These are phyloP conservation scores for Sarocladiaceae sp. DNA, from an alignment of 2,329 filamentous ascomycete genomes.

Conservation along the genomic window DNA sequence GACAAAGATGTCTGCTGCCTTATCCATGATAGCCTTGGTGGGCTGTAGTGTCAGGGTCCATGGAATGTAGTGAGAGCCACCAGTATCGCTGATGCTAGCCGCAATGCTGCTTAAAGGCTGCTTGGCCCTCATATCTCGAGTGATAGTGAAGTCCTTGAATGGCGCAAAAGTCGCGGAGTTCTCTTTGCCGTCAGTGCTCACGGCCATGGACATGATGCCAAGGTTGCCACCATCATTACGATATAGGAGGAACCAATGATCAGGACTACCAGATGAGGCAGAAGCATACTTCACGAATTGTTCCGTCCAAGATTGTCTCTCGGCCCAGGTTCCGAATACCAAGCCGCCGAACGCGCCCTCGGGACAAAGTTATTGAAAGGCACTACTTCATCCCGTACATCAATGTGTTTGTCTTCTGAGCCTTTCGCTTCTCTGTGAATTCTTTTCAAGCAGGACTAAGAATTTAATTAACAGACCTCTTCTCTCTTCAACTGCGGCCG, in stretches of 20 bases:
- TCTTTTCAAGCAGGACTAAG: no score
- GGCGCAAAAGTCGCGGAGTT: not conserved
- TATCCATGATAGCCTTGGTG: not conserved
- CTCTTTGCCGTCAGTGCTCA: not conserved
- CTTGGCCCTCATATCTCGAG: not conserved
- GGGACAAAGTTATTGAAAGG: no score
- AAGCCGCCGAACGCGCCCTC: conserved; percentile 11
- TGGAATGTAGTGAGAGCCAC: not conserved
- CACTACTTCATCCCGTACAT: no score
- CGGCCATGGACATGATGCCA: conserved; percentile 25
- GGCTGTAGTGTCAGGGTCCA: not conserved
- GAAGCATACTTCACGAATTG: conserved; percentile 20
- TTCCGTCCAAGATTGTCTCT: conserved; percentile 23
- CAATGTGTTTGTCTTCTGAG: no score
- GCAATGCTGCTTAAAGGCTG: not conserved
- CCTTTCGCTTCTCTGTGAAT: no score
- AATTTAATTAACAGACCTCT: no score
- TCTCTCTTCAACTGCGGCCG: no score
- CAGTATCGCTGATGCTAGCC: not conserved
- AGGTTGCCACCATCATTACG: conserved; percentile 23
- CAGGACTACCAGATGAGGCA: conserved; percentile 19
- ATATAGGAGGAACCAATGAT: conserved; percentile 19
- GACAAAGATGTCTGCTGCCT: not conserved
- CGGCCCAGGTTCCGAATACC: conserved; percentile 17
- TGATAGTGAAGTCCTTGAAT: not conserved